These are phyloP conservation scores for Lanmaoa rubissima DNA, from an alignment of 768 basidiomycete genomes.

Conservation along the genomic window DNA sequence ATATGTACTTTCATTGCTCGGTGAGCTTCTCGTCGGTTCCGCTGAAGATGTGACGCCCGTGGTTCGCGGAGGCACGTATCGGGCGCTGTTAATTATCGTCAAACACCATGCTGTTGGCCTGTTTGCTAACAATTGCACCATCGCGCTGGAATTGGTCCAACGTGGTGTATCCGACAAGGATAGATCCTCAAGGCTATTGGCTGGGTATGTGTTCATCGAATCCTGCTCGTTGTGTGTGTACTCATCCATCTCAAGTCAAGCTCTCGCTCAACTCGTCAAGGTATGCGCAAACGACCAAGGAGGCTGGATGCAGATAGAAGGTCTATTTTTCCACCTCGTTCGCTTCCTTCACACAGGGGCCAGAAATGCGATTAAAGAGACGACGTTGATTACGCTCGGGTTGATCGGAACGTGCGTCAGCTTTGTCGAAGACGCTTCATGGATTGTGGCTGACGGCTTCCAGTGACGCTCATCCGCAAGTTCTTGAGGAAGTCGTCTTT, in stretches of 20 bases:
- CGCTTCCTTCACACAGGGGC: constrained; percentile 42
- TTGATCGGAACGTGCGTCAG: constrained; percentile 43
- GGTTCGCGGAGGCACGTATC: constrained; percentile 46
- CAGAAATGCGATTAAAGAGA: constrained; percentile 57
- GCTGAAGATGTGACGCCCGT: constrained; percentile 43
- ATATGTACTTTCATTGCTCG: constrained; percentile 36
- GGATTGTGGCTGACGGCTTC: constrained; percentile 4
- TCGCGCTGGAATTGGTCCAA: constrained; percentile 40
- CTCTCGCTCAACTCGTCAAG: constrained; percentile 47
- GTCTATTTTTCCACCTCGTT: constrained; percentile 46
- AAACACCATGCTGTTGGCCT: constrained; percentile 39
- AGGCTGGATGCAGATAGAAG: constrained; percentile 36
- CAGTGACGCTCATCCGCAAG: constrained; percentile 49
- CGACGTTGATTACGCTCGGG: constrained; percentile 59
- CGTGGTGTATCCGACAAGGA: constrained; percentile 52
- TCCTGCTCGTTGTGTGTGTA: not conserved
- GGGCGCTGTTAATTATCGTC: constrained; percentile 40
- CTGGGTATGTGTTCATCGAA: constrained; percentile 52
- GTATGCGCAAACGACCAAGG: constrained; percentile 38
- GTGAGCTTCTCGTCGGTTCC: constrained; percentile 43
- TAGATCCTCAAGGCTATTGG: constrained; percentile 59
- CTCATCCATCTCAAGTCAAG: constrained; percentile 34
- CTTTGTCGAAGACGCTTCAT: not conserved
- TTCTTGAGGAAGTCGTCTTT: constrained; percentile 58
- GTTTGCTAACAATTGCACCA: constrained; percentile 31